Percentiles rank a stretch among this genome's conserved stretches.
These are phyloP conservation scores for Tulasnella sp. DNA, from an alignment of 768 basidiomycete species.

Conservation along the genomic window DNA sequence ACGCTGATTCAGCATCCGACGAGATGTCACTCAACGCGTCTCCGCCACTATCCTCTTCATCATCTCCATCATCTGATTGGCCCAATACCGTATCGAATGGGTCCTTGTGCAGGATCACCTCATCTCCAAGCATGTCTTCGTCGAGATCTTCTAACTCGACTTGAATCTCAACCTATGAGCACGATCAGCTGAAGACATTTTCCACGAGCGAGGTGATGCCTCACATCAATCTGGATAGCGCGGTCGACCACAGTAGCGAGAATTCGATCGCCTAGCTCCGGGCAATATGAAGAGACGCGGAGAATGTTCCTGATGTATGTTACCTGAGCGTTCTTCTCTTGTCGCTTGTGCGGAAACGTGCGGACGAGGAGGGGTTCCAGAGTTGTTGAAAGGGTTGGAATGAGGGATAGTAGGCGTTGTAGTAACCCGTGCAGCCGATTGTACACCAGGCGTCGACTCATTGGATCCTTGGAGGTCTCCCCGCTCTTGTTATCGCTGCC, in stretches of 20 bases:
- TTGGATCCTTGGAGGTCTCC: constrained; percentile 51
- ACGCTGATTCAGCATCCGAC: constrained; percentile 46
- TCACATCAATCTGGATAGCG: constrained; percentile 90
- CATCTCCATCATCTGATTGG: constrained; percentile 40
- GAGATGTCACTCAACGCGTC: constrained; percentile 49
- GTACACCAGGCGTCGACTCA: constrained; percentile 68
- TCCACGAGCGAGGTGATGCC: constrained; percentile 25
- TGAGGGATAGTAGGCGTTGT: constrained; percentile 73
- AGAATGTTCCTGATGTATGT: constrained; percentile 89
- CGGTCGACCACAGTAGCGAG: constrained; percentile 81
- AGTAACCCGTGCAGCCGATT: constrained; percentile 78
- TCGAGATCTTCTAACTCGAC: constrained; percentile 90
- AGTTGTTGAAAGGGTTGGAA: constrained; percentile 84
- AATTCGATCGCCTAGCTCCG: constrained; percentile 70
- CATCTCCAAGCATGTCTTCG: constrained; percentile 27
- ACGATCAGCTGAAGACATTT: background rate
- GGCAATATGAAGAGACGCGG: constrained; percentile 73
- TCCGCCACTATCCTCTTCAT: constrained; percentile 24
- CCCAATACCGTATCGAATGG: constrained; percentile 33
- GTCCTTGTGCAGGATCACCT: constrained; percentile 31
- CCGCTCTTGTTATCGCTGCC: constrained; percentile 36
- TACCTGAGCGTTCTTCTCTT: constrained; percentile 62
- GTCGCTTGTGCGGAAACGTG: constrained; percentile 89
- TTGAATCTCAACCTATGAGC: constrained; percentile 79
- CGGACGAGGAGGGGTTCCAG: constrained; percentile 74